Conservation (phyloP, 768 basidiomycete species). For the Tremella yokohamensis region DNA sequence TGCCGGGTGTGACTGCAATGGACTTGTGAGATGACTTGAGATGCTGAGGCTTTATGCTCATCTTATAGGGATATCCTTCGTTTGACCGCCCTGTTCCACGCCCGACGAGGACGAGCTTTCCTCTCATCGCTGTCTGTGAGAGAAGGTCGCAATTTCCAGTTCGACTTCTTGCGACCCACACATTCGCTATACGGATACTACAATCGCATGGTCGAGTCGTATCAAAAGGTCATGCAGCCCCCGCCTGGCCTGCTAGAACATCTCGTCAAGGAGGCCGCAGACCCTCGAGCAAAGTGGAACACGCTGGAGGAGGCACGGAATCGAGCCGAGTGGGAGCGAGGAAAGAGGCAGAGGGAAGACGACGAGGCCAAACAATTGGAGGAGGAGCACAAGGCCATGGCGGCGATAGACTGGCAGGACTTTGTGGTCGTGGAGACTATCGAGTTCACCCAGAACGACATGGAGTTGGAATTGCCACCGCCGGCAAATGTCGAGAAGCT, state of each 20-base stretch:
- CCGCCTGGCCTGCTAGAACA: conserved; percentile 68
- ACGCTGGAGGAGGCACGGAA: conserved; percentile 69
- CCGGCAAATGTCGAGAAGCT: conserved; percentile 94
- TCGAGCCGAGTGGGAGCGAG: conserved; percentile 83
- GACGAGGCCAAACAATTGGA: conserved; percentile 86
- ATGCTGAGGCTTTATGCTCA: conserved; percentile 13
- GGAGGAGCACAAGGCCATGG: conserved; percentile 88
- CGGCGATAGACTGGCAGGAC: conserved; percentile 99
- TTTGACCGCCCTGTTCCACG: conserved; percentile 91
- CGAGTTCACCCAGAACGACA: conserved; percentile 91
- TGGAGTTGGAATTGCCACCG: conserved; percentile 75
- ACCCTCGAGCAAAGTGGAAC: conserved; percentile 69
- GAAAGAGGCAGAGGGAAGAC: conserved; percentile 77
- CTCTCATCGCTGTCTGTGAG: conserved; percentile 75
- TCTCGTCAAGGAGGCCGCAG: conserved; percentile 61
- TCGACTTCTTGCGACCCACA: conserved; percentile 92
- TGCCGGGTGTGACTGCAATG: conserved; percentile 80
- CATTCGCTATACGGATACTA: conserved; percentile 96
- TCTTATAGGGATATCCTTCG: conserved; percentile 81
- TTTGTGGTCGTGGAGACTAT: conserved; percentile 84
- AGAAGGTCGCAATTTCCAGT: conserved; percentile 94
- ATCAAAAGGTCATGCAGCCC: conserved; percentile 83
- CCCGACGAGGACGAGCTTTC: conserved; percentile 81
- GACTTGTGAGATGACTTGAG: conserved; percentile 66
- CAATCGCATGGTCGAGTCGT: conserved; percentile 94